Base-by-base conservation (phyloP, 139 green algal genomes). In the Diplosphaera chodatii region DNA sequence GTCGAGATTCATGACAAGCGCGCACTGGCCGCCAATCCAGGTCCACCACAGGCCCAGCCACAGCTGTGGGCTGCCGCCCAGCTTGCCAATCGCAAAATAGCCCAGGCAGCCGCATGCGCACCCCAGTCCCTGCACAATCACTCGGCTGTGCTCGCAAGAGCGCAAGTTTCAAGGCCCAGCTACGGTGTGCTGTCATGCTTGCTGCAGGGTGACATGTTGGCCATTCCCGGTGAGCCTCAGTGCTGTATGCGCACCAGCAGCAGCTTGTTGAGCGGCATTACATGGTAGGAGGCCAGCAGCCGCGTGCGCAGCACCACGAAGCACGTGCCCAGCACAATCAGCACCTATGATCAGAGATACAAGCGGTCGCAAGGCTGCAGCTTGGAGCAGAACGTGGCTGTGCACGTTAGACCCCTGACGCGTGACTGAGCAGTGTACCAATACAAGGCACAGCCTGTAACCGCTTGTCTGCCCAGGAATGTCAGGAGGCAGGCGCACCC, bases 1-100 rank as follows among this genome's bases (percentile, higher is more conserved):
- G 31, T 6, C 40, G 30, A 70, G 27, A 16, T 55, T 28, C 23
- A 68, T 62, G 32, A 32, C 37, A 6, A 66, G 25, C 0, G 55
- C 40, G 67, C 29, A 40, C 31, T 83, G 78, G 31, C 66, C 30
- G 18, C 23, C 33, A 22, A 80, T 65, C 77, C 77, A 85, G 18
- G 70, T 6, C 67, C 78, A 67, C 80, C 80, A 85, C 0, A 66
- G 55, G 1, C 40, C 56, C 27, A 79, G 48, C 80, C 80, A 85
- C 0, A 32, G 55, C 22, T 37, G 13, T 3, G 32, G n/a, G 22
- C 32, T 20, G 32, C 80, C 80, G 37, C 78, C 77, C 27, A 85
- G 63, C 56, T 59, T 69, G n/a, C 63, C 64, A 1, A 85, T 64
- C 6, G 70, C 73, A 18, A 69, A 63, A 20, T 41, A 73, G n/a